Percentiles rank a stretch among this genome's conserved stretches.
Evolutionary conservation across 2,329 filamentous ascomycete species (phyloP).

Genomic region (Epichloe gansuensis): DNA sequence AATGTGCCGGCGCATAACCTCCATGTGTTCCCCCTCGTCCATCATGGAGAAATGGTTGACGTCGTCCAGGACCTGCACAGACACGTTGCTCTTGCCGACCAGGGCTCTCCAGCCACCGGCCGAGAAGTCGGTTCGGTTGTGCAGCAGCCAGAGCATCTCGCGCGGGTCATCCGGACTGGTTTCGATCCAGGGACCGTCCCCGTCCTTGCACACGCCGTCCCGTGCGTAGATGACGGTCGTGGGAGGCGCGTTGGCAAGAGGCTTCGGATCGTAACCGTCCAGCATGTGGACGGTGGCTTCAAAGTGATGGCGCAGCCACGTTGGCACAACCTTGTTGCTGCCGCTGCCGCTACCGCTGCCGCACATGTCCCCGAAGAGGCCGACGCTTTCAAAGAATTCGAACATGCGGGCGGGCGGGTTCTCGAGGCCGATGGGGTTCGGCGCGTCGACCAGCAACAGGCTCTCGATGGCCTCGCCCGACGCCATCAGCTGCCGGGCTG

Average conservation of each 20-base stretch:
- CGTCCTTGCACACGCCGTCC: slow-evolving; percentile 41
- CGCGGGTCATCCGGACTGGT: slow-evolving; percentile 33
- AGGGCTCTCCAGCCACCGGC: slow-evolving; percentile 14
- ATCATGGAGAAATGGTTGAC: slow-evolving; percentile 71
- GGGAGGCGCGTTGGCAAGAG: slow-evolving; percentile 31
- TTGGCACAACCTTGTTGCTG: slow-evolving; percentile 43
- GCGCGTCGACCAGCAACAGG: slow-evolving; percentile 53
- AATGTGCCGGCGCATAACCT: too few relatives aligned
- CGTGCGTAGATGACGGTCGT: slow-evolving; percentile 54
- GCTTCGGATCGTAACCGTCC: slow-evolving; percentile 54
- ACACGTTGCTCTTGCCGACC: slow-evolving; percentile 43
- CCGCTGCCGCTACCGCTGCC: slow-evolving; percentile 46
- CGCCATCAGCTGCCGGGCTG: slow-evolving; percentile 45
- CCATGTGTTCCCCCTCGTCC: slow-evolving; percentile 12
- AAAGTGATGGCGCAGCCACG: slow-evolving; percentile 67
- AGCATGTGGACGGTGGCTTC: slow-evolving; percentile 54
- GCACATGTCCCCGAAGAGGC: slow-evolving; percentile 35
- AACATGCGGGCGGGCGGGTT: slow-evolving; percentile 50
- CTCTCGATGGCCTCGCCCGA: slow-evolving; percentile 44
- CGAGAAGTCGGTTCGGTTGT: slow-evolving; percentile 57
- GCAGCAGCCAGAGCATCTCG: slow-evolving; percentile 56
- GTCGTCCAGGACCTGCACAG: slow-evolving; percentile 53
- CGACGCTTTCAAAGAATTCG: slow-evolving; percentile 60
- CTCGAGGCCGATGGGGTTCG: slow-evolving; percentile 54
- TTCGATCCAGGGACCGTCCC: slow-evolving; percentile 32